A percentile compares a stretch with the other conserved stretches of the same genome.
phyloP scores from a whole-genome alignment of 2,329 filamentous ascomycete species.

The Mycocentrospora acerina region DNA sequence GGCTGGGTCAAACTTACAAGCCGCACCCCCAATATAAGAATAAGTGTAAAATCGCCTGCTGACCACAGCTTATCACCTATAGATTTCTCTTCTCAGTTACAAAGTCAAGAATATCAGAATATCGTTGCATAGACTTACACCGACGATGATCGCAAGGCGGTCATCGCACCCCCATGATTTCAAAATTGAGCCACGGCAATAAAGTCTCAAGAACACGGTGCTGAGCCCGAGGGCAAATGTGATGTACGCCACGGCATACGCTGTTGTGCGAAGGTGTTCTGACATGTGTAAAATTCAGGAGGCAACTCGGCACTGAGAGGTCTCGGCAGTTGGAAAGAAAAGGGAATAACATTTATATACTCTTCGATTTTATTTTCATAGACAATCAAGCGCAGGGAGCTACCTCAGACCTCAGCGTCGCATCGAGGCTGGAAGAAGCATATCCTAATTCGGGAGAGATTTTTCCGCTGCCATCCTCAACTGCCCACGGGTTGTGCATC shows the following conservation, averaged over 20 bases:
- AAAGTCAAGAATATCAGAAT: neutral
- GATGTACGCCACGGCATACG: constrained; percentile 19
- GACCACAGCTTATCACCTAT: constrained; percentile 16
- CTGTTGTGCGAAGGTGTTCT: constrained; percentile 17
- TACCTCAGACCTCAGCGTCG: no score
- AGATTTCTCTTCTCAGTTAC: neutral
- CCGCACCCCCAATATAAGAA: constrained; percentile 25
- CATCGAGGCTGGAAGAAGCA: no score
- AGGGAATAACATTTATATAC: no score
- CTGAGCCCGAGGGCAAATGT: constrained; percentile 16
- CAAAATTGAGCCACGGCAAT: constrained; percentile 15
- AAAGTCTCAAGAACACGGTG: constrained; percentile 18
- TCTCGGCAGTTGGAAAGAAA: no score
- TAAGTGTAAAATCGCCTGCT: constrained; percentile 22
- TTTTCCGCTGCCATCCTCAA: no score
- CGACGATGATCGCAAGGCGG: constrained; percentile 13
- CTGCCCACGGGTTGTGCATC: no score
- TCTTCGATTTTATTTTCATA: no score
- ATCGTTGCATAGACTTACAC: constrained; percentile 5
- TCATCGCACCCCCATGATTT: constrained; percentile 22
- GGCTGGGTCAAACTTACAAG: constrained; percentile 9
- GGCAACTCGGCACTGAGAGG: no score
- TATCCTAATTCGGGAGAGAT: no score
- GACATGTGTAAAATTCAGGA: constrained; percentile 6
- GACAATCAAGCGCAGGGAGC: no score